Evolutionary conservation across 331 rosid genomes (phyloP), one percentile per base, ranked within the genome.

Genomic region (Ulmus americana): DNA sequence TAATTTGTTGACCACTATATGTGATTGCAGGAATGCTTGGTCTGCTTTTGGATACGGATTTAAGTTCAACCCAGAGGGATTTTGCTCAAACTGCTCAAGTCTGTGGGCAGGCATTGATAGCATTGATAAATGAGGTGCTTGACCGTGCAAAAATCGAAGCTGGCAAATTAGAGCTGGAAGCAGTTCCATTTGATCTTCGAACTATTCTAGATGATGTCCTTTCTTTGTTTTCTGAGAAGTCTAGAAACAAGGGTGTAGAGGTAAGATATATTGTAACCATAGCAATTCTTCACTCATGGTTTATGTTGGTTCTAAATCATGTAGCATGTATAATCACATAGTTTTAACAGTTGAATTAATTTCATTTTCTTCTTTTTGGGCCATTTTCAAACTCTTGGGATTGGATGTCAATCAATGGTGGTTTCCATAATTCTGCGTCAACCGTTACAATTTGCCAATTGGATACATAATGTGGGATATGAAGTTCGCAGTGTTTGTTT

Each of bases 121-220:
- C 95, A 63, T 80, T 94, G 63, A 94, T 94, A 69, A 94, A 94
- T 49, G 97, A 90, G 79, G 99, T 94, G 80, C 99, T 94, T 75
- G 99, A 94, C 71, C 80, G 96, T 52, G 99, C 99, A 16, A 94
- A 94, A 78, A 94, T 94, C 53, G 99, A 94, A 71, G 99, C 97
- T 63, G 92, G 96, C 60, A 90, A 84, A 75, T 76, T 94, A 70
- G 99, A 94, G 89, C 85, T 94, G 40, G 97, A 94, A 85, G 96
- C 88, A 57, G 99, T 90, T 74, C 97, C 96, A 10, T 90, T 94
- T 65, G 96, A 83, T 71, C 74, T 94, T 62, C 88, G 99, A 39
- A 82, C 99, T 46, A 85, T 90, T 76, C 85, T 94, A 20, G 99
- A 94, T 61, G 99, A 94, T 65, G 99, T 94, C 64, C 95, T 94